A percentile compares a stretch with the other conserved stretches of the same genome.
phyloP scores from a whole-genome alignment of 2,329 filamentous ascomycete genomes.

The Botrytis galanthina region DNA sequence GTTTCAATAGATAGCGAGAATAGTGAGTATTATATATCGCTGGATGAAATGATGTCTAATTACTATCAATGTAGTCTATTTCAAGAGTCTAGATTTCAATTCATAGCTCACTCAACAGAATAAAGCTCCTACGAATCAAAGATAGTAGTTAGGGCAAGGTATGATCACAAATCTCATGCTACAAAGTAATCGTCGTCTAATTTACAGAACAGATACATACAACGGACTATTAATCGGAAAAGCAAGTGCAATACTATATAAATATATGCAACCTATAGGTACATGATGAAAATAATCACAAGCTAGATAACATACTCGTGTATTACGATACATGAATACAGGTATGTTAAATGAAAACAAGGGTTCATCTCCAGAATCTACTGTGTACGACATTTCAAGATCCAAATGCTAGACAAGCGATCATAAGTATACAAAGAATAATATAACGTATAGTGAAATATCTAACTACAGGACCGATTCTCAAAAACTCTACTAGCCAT shows the following conservation, averaged over 20 bases:
- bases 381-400: not conserved
- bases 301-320: not conserved
- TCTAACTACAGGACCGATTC: not conserved
- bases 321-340: not conserved
- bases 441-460: not conserved
- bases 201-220: not conserved
- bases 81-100: not conserved
- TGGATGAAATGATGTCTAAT: not conserved
- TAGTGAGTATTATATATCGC: not conserved
- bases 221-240: not conserved
- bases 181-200: not conserved
- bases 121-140: not conserved
- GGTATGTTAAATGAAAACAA: not conserved
- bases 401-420: not conserved
- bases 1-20: not conserved
- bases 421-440: not conserved
- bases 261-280: not conserved
- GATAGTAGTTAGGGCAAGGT: accelerated
- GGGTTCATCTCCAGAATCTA: not conserved
- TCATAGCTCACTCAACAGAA: not conserved
- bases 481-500: not conserved
- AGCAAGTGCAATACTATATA: not conserved
- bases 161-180: not conserved
- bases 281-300: not conserved
- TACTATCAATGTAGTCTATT: not conserved